Base-by-base conservation (phyloP, 306 rosid genomes). In the Castanea sativa region DNA sequence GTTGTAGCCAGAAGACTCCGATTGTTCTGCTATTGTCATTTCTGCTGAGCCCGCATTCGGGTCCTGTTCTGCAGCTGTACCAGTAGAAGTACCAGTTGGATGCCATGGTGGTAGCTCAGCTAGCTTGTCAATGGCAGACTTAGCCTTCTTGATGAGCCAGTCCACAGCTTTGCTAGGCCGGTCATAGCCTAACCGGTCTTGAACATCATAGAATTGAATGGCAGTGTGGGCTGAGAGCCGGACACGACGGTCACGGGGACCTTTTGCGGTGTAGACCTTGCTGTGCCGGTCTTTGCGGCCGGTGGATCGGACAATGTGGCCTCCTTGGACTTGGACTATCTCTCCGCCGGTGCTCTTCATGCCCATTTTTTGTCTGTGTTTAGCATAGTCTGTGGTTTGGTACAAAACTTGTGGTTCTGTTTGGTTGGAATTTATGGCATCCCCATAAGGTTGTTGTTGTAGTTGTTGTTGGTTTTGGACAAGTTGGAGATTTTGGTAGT, bases 81-180 rank as follows among this genome's bases (percentile, higher is more conserved):
- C 67, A 32, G 76, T 79, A 6, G 64, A 30, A 29, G 12, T 21
- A 2, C 13, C 61, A 5, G 76, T 60, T 2, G 97, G 94, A 6
- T 86, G 76, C 86, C 88, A 90, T 3, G 97, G 92, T 12, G 95
- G 93, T 32, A 91, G 92, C 88, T 89, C 90, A 0, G 86, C 90
- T 0, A 92, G 94, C 76, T 87, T 91, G 81, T 91, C 94, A 59
- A 92, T 94, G 85, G 97, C 83, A 49, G 85, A 71, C 56, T 85
- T 86, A 0, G 97, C 98, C 43, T 89, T 94, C 65, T 83, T 88
- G 85, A 94, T 94, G 81, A 94, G 98, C 97, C 97, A 94, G 63
- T 92, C 97, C 6, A 94, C 94, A 7, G 96, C 98, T 71, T 89
- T 92, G 82, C 96, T 94, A 4, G 97, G 94, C 9, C 96, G 79